Conservation (phyloP, 1,139 yeast genomes). For the Sugiyamaella castrensis region DNA sequence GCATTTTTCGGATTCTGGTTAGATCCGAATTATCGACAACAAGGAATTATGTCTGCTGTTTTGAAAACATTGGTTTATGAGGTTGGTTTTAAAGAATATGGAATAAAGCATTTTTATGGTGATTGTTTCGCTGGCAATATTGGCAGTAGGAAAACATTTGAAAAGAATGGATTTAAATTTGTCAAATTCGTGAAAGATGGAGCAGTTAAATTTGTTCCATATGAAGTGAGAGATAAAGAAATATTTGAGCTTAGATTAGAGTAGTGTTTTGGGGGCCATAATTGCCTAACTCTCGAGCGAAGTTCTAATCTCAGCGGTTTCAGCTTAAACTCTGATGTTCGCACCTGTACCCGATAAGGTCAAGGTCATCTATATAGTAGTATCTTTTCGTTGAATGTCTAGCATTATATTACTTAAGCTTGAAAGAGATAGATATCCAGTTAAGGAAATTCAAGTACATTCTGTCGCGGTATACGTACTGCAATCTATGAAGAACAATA, state of each 20-base stretch:
- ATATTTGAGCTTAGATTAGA: conserved; percentile 1
- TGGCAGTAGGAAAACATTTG: conserved; percentile 19
- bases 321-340: too few species aligned
- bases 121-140: conserved; percentile 20
- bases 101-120: conserved; percentile 20
- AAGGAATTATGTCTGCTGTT: conserved; percentile 24
- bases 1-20: conserved; percentile 27
- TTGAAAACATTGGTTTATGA: conserved; percentile 18
- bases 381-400: too few species aligned
- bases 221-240: conserved; percentile 5
- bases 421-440: too few species aligned
- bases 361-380: too few species aligned
- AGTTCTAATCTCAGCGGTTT: too few species aligned
- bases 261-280: too few species aligned
- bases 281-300: too few species aligned
- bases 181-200: conserved; percentile 13
- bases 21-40: conserved; percentile 22
- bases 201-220: conserved; percentile 7
- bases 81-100: conserved; percentile 18
- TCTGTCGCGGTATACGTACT: too few species aligned
- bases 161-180: conserved; percentile 23
- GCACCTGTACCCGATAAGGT: too few species aligned
- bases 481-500: too few species aligned
- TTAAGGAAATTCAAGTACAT: too few species aligned
- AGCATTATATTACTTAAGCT: too few species aligned